These are phyloP conservation scores for Brasenia schreberi DNA, from an alignment of 164 flowering plant genomes.

Conservation along the genomic window DNA sequence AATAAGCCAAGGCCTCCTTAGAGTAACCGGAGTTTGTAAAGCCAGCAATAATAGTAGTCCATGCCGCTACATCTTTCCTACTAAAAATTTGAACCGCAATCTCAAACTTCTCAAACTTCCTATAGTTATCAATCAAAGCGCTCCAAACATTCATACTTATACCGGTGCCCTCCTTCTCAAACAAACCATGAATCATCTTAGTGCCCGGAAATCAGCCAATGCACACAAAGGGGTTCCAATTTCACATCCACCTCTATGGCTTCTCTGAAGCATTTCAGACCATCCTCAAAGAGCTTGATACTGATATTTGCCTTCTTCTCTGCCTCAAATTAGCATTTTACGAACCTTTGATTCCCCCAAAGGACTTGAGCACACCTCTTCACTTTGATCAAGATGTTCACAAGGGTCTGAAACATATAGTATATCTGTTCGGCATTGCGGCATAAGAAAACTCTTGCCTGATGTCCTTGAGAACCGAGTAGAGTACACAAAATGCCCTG, in stretches of 20 bases:
- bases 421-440: slow-evolving; percentile 80
- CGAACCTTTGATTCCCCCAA: slow-evolving; percentile 61
- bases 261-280: slow-evolving; percentile 1
- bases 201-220: slow-evolving; percentile 5
- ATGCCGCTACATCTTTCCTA: slow-evolving; percentile 3
- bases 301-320: slow-evolving; percentile 81
- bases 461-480: slow-evolving; percentile 96
- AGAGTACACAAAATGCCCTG: slow-evolving; percentile 83
- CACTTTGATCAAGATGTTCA: slow-evolving; percentile 95
- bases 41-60: slow-evolving; percentile 2
- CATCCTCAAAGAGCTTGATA: not conserved
- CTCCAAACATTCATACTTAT: not conserved
- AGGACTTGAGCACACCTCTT: slow-evolving; percentile 88
- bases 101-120: slow-evolving; percentile 3
- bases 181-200: not conserved
- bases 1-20: slow-evolving; percentile 1
- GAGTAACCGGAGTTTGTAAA: slow-evolving; percentile 1
- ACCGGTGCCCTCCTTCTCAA: not conserved
- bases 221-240: slow-evolving; percentile 1
- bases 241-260: not conserved
- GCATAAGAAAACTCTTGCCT: slow-evolving; percentile 87
- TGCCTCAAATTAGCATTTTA: slow-evolving; percentile 57
- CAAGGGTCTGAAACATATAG: slow-evolving; percentile 96
- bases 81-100: not conserved
- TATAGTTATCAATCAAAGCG: slow-evolving; percentile 2